Evolutionary conservation across 495 filamentous ascomycete genomes (phyloP).

Genomic region (Penicillium cinerascens): DNA sequence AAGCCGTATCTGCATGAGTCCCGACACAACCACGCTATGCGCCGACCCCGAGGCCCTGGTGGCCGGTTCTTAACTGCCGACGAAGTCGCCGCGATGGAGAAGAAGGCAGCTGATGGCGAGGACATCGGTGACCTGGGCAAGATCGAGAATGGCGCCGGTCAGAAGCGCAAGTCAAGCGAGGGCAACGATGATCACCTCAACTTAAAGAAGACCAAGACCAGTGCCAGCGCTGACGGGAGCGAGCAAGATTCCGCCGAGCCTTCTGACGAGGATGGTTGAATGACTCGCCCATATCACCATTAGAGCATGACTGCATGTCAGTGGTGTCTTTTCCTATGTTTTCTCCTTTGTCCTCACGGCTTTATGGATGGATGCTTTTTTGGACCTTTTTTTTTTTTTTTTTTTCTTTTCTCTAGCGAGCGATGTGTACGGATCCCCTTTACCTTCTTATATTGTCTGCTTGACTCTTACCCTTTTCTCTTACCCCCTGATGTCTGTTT

Average conservation of each 20-base stretch:
- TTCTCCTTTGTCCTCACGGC: slow-evolving; percentile 23
- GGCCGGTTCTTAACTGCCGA: slow-evolving; percentile 98
- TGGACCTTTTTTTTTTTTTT: slow-evolving; percentile 15
- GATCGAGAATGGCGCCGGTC: slow-evolving; percentile 31
- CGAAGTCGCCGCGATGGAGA: slow-evolving; percentile 89
- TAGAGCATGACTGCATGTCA: neutral
- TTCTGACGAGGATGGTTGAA: slow-evolving; percentile 50
- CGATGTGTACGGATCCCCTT: slow-evolving; percentile 36
- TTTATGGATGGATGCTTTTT: slow-evolving; percentile 38
- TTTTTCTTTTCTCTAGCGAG: slow-evolving; percentile 37
- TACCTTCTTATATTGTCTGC: slow-evolving; percentile 9
- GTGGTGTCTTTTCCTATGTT: slow-evolving; percentile 3
- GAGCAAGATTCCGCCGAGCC: slow-evolving; percentile 47
- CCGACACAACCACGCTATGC: slow-evolving; percentile 98
- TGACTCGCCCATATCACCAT: neutral
- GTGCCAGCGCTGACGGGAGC: slow-evolving; percentile 45
- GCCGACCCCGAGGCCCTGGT: slow-evolving; percentile 90
- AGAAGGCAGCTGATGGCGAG: slow-evolving; percentile 31
- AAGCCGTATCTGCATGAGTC: slow-evolving; percentile 99
- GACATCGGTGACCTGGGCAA: slow-evolving; percentile 33
- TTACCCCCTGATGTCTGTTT: slow-evolving; percentile 29
- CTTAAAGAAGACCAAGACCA: slow-evolving; percentile 50
- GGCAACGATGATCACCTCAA: slow-evolving; percentile 39
- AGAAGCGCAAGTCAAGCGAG: slow-evolving; percentile 52
- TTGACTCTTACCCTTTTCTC: slow-evolving; percentile 6